These are phyloP conservation scores for Fusarium paranaense DNA, from an alignment of 2,329 filamentous ascomycete species.

Conservation along the genomic window DNA sequence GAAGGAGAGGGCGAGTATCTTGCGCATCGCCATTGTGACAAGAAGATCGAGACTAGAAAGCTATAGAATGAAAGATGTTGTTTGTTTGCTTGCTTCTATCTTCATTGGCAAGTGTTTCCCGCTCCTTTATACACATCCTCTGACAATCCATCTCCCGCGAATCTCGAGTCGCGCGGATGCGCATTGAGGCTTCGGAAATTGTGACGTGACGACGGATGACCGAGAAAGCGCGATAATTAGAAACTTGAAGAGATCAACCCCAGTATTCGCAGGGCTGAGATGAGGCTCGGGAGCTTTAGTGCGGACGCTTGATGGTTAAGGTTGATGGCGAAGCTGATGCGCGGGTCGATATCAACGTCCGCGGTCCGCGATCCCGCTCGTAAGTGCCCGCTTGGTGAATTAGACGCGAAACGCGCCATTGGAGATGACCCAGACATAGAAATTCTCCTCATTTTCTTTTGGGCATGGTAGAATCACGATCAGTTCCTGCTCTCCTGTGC, in stretches of 20 bases:
- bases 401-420: background rate
- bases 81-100: background rate
- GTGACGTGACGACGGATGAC: background rate
- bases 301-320: background rate
- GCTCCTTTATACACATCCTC: background rate
- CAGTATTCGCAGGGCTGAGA: background rate
- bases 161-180: background rate
- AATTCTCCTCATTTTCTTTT: background rate
- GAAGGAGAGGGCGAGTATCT: slow-evolving; percentile 1
- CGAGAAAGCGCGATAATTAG: background rate
- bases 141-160: background rate
- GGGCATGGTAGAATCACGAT: fast-evolving
- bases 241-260: background rate
- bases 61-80: background rate
- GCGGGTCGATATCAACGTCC: background rate
- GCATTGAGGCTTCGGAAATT: background rate
- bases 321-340: background rate
- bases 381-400: background rate
- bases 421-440: background rate
- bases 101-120: background rate
- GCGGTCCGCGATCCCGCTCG: background rate
- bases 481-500: background rate
- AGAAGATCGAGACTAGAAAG: background rate
- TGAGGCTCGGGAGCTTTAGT: background rate
- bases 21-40: background rate